Base-by-base conservation (phyloP, 2,329 filamentous ascomycete genomes). In the Tolypocladium capitatum region DNA sequence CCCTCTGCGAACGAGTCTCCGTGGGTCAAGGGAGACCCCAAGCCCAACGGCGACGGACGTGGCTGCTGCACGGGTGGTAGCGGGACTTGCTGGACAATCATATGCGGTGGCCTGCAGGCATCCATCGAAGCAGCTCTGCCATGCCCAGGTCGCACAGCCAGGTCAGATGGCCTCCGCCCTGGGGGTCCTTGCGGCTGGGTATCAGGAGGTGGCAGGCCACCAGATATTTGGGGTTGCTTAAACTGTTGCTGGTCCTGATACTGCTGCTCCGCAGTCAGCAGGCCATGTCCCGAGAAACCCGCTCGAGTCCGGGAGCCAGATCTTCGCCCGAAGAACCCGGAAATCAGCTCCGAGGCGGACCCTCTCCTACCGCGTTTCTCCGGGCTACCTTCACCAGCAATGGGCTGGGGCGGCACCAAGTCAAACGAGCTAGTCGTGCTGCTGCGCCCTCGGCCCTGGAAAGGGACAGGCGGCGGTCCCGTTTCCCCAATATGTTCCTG, bases 301-400 rank as follows among this genome's bases (percentile, higher is more conserved):
- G 55, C 55, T 27, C 54, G 51, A 38, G 51, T 49, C 35, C 52
- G 60, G 1, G 52, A 49, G 11, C 27, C 46, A 8, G 54, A 52
- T 11, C 46, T 49, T 40, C 56, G 59, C 2, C 61, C 60, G 18
- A 64, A 36, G 10, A 64, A 49, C 2, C 57, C 58, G 4, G 59
- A 60, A 18, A 65, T 51, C 24, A 66, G 49, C 13, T 54, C 58
- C 11, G 60, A 55, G 5, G 60, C 54, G 8, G 63, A 64, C 14
- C 57, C 53, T 32, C 63, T 56, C 44, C 63, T 56, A 27, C 54
- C 53, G 5, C 57, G 57, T 14, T 56, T 57, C 24, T 57, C 53
- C 4, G 49, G 31, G 16, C 47, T 30, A n/a, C 53, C 46, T 16
- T 45, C 47, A 20, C 34, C 34, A 14, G 51, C 8, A 2, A 41